Base-by-base conservation (phyloP, 2,329 filamentous ascomycete species). In the Exophiala phaeomuriformis region DNA sequence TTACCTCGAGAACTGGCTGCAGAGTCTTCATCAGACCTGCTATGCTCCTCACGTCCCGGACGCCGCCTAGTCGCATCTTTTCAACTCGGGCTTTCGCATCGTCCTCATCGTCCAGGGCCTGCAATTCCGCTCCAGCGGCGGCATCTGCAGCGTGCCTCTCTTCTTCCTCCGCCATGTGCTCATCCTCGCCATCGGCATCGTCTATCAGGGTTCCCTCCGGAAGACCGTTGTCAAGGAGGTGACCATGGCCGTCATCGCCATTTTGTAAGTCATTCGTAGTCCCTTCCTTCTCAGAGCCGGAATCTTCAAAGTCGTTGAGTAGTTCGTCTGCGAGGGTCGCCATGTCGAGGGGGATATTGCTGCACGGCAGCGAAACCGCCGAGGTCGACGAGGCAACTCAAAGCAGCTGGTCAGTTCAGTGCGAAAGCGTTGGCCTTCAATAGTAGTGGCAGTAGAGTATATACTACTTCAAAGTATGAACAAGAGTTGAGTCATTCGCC, bases 311-410 rank as follows among this genome's bases (percentile, higher is more conserved):
- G 68, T 95, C 89, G 66, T 93, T 88, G 63, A 97, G 78, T 7
- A 98, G 80, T 69, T 97, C 91, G 66, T 97, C 90, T 58, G 88
- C 91, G 59, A 94, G 79, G 42, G 89, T 94, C 68, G 91, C 89
- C 90, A 96, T 94, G 10, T 29, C 68, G 63, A 41, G 12, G 30
- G 10, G 27, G 6, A 19, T 12, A 4, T 41, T 41, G n/a, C 36
- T 8, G 19, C 5, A 10, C 39, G 10, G 39, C 5, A 41, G 36
- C 7, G 10, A 8, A 8, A 39, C 9, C 4, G 6, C 4, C 19
- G 6, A 19, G 19, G 19, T 19, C 19, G 19, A 19, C 19, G 19
- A 19, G 19, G 19, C 19, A 19, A 19, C 19, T 19, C 19, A 19
- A 19, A 19, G 19, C 19, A 19, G 19, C 19, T 19, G 19, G 19